A percentile compares a stretch with the other conserved stretches of the same genome.
Conservation (phyloP, 129 eudicot genomes). For the Helianthus tuberosus region DNA sequence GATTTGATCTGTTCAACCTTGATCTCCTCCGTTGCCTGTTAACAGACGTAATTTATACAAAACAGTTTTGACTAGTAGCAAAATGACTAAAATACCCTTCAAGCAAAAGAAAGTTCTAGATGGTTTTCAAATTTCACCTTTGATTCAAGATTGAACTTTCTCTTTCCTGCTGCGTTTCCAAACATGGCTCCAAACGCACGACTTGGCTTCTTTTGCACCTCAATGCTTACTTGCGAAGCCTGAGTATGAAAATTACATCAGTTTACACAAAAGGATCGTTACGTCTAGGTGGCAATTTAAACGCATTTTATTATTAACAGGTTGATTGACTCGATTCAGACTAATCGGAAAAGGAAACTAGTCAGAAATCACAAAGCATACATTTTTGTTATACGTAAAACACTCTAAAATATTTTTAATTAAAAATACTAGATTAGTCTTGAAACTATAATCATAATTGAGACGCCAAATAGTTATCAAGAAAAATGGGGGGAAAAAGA, state of each 20-base stretch:
- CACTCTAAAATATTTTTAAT: not conserved
- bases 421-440: not conserved
- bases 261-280: not conserved
- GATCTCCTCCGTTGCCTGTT: constrained; percentile 52
- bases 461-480: not conserved
- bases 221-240: constrained; percentile 72
- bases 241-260: constrained; percentile 22
- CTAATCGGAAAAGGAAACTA: not conserved
- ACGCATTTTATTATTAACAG: not conserved
- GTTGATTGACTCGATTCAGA: not conserved
- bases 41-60: not conserved
- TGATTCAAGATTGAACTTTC: constrained; percentile 57
- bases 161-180: constrained; percentile 68
- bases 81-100: constrained; percentile 18
- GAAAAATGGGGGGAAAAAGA: not conserved
- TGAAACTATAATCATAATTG: not conserved
- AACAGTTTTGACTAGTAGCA: constrained; percentile 12
- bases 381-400: not conserved
- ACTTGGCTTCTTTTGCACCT: constrained; percentile 74
- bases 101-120: not conserved
- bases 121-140: constrained; percentile 34
- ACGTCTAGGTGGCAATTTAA: not conserved
- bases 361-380: not conserved
- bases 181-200: constrained; percentile 88
- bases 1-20: constrained; percentile 71